Conservation (phyloP, 371 early-diverging fungal species). For the Mortierella sp. region DNA sequence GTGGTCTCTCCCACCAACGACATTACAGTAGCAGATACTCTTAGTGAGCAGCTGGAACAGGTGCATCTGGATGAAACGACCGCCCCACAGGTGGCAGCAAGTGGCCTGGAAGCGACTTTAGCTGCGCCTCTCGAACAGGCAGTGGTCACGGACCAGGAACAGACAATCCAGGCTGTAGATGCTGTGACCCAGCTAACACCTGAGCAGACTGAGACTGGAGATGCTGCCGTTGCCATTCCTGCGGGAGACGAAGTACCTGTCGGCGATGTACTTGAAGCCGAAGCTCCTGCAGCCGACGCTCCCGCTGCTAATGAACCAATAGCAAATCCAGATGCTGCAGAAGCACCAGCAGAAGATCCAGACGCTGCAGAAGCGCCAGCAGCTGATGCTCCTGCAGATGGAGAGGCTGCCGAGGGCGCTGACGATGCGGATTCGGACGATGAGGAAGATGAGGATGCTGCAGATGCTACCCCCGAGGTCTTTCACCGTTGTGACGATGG, state of each 20-base stretch:
- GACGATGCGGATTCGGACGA: conserved; percentile 1
- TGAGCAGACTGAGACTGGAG: neutral
- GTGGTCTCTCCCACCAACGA: neutral
- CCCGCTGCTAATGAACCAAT: neutral
- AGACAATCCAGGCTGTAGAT: neutral
- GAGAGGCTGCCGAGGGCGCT: neutral
- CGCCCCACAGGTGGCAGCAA: neutral
- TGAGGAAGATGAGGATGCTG: conserved; percentile 1
- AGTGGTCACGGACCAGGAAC: neutral
- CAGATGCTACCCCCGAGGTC: conserved; percentile 7
- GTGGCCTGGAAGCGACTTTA: neutral
- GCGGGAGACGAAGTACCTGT: neutral
- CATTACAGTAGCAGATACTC: neutral
- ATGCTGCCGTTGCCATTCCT: neutral
- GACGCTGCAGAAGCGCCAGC: neutral
- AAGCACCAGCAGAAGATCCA: neutral
- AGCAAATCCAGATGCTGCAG: neutral
- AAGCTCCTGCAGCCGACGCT: neutral
- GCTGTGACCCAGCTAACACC: no score
- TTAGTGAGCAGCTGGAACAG: neutral
- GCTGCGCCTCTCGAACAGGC: neutral
- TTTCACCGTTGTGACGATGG: conserved; percentile 15
- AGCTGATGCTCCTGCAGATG: neutral
- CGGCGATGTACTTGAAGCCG: neutral
- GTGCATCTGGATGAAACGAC: neutral